These are phyloP conservation scores for Russula brevipes DNA, from an alignment of 768 basidiomycete species.

Conservation along the genomic window DNA sequence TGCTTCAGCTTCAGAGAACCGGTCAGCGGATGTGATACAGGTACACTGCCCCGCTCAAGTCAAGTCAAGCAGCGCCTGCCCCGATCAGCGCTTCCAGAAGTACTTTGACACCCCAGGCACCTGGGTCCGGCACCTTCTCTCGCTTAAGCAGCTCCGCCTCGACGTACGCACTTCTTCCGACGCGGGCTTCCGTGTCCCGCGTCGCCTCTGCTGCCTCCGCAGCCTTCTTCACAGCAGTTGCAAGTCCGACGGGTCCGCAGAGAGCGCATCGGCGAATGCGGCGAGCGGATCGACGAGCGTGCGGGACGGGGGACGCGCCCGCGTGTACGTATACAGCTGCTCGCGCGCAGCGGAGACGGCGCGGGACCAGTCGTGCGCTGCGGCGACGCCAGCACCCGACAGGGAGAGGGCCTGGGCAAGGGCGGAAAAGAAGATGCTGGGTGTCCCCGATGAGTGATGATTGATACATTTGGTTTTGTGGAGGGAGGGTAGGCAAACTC, in stretches of 20 bases:
- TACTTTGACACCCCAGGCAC: conserved; percentile 84
- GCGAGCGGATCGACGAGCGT: conserved; percentile 90
- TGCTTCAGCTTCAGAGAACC: too few species aligned
- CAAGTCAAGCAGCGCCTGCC: background rate
- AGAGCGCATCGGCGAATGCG: conserved; percentile 59
- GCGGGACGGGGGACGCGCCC: conserved; percentile 82
- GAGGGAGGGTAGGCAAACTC: conserved; percentile 31
- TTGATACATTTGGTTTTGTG: background rate
- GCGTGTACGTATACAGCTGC: conserved; percentile 77
- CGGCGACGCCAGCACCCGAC: conserved; percentile 36
- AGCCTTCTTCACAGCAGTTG: conserved; percentile 55
- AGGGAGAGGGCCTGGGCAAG: conserved; percentile 67
- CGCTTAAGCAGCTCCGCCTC: conserved; percentile 58
- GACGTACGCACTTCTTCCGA: conserved; percentile 85
- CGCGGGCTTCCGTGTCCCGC: conserved; percentile 72
- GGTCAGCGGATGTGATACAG: too few species aligned
- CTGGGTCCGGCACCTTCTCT: conserved; percentile 73
- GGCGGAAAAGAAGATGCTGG: conserved; percentile 85
- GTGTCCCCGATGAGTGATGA: background rate
- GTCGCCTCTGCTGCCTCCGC: conserved; percentile 67
- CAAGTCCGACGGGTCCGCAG: conserved; percentile 34
- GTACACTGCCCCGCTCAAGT: too few species aligned
- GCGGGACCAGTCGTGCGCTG: conserved; percentile 51
- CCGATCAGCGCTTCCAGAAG: conserved; percentile 53
- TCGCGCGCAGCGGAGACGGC: conserved; percentile 54